Percentiles rank a stretch among this genome's conserved stretches.
These are phyloP conservation scores for Cymodocea nodosa DNA, from an alignment of 116 monocot species.

Conservation along the genomic window DNA sequence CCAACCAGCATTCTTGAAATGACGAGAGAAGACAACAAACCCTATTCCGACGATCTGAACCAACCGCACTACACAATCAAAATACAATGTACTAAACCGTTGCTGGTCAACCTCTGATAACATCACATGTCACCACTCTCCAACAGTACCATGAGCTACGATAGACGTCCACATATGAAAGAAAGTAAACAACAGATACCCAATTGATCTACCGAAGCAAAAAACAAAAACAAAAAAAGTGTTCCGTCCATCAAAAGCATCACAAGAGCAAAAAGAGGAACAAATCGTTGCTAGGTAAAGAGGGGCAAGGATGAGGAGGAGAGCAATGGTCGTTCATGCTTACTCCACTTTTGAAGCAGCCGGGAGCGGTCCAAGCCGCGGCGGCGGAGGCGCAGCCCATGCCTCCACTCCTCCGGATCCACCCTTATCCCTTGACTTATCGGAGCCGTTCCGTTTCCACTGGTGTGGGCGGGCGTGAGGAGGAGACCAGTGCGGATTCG, in stretches of 20 bases:
- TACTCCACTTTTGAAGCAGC: neutral
- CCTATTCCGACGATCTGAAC: too few relatives aligned
- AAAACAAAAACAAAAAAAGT: neutral
- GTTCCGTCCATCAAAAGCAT: neutral
- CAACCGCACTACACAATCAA: too few relatives aligned
- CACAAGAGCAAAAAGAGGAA: neutral
- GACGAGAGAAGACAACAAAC: too few relatives aligned
- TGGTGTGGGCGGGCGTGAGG: neutral
- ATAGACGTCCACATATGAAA: too few relatives aligned
- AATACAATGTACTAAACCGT: too few relatives aligned
- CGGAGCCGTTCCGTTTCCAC: neutral
- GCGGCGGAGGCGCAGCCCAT: constrained; percentile 1
- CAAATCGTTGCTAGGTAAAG: neutral
- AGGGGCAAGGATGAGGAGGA: neutral
- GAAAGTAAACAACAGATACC: neutral
- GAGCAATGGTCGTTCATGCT: neutral
- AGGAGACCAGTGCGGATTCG: too few relatives aligned
- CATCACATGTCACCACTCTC: too few relatives aligned
- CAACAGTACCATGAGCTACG: too few relatives aligned
- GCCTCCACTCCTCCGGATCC: neutral
- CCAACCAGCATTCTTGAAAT: too few relatives aligned
- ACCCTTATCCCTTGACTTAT: too few relatives aligned
- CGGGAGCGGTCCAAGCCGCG: neutral
- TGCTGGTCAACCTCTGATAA: too few relatives aligned
- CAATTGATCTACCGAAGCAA: neutral